These are phyloP conservation scores for Diaporthe sp. DNA, from an alignment of 2,329 filamentous ascomycete species.

Conservation along the genomic window DNA sequence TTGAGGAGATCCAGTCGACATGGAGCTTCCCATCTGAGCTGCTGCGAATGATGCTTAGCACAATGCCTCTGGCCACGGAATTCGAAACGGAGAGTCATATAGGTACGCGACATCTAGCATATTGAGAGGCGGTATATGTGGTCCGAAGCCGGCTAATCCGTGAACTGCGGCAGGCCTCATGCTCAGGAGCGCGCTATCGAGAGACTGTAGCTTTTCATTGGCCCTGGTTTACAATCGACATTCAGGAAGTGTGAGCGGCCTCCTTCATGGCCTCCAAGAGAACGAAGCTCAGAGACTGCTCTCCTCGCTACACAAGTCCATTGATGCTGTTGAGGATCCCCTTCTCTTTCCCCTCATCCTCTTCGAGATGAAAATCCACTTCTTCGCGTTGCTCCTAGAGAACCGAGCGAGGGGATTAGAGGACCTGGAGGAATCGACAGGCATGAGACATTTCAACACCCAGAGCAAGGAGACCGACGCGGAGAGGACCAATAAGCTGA, in stretches of 20 bases:
- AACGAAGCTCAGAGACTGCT: neutral
- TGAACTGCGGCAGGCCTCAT: neutral
- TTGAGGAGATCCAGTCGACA: neutral
- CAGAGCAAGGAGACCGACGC: neutral
- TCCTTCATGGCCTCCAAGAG: neutral
- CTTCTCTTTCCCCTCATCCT: neutral
- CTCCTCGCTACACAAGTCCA: neutral
- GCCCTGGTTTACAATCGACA: neutral
- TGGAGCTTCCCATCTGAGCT: neutral
- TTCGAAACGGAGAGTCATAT: neutral
- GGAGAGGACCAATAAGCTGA: neutral
- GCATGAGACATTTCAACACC: neutral
- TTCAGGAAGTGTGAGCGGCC: neutral
- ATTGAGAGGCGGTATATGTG: neutral
- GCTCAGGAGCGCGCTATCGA: neutral
- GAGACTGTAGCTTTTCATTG: neutral
- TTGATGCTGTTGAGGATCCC: neutral
- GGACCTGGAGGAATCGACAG: neutral
- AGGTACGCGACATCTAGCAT: neutral
- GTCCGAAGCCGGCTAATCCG: neutral
- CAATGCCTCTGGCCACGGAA: neutral
- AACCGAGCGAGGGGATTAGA: neutral
- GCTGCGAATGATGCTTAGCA: neutral
- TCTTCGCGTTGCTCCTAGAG: neutral
- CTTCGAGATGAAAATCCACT: neutral